These are phyloP conservation scores for Mucor piriformis DNA, from an alignment of 371 early-diverging fungal genomes.

Conservation along the genomic window DNA sequence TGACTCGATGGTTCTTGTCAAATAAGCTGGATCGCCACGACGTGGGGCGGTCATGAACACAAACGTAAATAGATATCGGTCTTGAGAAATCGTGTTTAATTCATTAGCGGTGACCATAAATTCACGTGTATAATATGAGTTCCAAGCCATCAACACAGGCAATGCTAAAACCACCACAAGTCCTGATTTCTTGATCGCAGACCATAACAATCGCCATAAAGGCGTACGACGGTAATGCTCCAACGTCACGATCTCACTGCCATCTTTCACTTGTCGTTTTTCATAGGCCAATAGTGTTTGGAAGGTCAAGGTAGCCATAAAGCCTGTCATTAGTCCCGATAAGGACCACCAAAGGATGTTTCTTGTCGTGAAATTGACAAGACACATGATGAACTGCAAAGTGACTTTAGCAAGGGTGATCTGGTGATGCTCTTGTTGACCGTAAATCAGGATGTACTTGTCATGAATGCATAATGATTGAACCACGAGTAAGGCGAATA, in stretches of 20 bases:
- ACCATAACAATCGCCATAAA: conserved; percentile 41
- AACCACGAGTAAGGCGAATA: conserved; percentile 58
- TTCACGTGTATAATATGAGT: conserved; percentile 45
- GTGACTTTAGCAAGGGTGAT: conserved; percentile 39
- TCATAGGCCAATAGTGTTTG: conserved; percentile 16
- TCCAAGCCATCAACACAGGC: conserved; percentile 39
- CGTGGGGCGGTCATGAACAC: conserved; percentile 67
- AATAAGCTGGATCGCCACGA: conserved; percentile 52
- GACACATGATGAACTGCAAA: conserved; percentile 44
- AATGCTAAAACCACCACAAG: conserved; percentile 34
- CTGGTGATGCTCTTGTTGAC: conserved; percentile 26
- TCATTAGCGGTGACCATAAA: conserved; percentile 33
- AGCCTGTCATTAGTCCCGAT: conserved; percentile 42
- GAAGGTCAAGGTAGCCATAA: conserved; percentile 32
- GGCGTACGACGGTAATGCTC: conserved; percentile 41
- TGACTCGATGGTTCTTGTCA: conserved; percentile 53
- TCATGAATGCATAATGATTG: conserved; percentile 61
- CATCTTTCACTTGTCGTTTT: conserved; percentile 36
- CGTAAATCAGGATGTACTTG: conserved; percentile 53
- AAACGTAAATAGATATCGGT: conserved; percentile 55
- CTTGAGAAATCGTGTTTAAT: conserved; percentile 40
- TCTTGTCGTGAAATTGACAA: conserved; percentile 42
- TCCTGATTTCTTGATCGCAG: conserved; percentile 32
- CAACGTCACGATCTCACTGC: conserved; percentile 31
- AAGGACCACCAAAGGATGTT: conserved; percentile 57